Evolutionary conservation across 2,329 filamentous ascomycete genomes (phyloP), one percentile per base, ranked within the genome.

Genomic region (Rhexocercosporidium sp.): DNA sequence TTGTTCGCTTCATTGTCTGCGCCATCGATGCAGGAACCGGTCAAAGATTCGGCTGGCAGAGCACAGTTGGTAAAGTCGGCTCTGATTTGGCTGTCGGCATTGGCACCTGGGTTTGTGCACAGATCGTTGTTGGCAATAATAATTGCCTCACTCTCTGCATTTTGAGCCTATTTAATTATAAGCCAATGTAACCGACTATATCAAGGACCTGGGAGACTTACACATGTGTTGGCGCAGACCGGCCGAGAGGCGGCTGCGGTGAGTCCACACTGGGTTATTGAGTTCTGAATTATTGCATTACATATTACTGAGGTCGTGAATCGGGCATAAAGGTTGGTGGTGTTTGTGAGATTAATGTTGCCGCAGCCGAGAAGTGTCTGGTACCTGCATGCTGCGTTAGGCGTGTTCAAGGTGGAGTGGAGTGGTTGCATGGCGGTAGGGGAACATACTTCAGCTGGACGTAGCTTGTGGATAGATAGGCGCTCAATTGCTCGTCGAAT

Each of bases 31-130:
- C 96, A 99, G 62, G 85, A 85, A n/a, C 81, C 82, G 44, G 89
- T 91, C 39, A 99, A 85, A 0, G 96, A 90, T 68, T 91, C 84
- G n/a, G 90, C 88, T 9, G 96, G 94, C 47, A 95, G 83, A 11
- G 93, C 89, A 78, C 96, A 99, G 71, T 93, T 92, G 18, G 92
- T 92, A 77, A 98, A 97, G 79, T 99, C 96, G 61, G 96, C 92
- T 74, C 94, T 87, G 70, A 99, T 95, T 74, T 97, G 88, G 64
- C 86, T 84, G 74, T 90, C 85, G 59, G 92, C 89, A 77, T 92
- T 86, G 63, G 80, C 79, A 64, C 85, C 85, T 8, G 91, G 86
- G 47, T 84, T 88, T 3, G 88, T 84, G 79, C 96, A 99, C 25
- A 97, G 84, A 18, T 85, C 81, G 46, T 83, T 84, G 78, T 96